These are phyloP conservation scores for Annulohypoxylon truncatum DNA, from an alignment of 2,329 filamentous ascomycete genomes.

Conservation along the genomic window DNA sequence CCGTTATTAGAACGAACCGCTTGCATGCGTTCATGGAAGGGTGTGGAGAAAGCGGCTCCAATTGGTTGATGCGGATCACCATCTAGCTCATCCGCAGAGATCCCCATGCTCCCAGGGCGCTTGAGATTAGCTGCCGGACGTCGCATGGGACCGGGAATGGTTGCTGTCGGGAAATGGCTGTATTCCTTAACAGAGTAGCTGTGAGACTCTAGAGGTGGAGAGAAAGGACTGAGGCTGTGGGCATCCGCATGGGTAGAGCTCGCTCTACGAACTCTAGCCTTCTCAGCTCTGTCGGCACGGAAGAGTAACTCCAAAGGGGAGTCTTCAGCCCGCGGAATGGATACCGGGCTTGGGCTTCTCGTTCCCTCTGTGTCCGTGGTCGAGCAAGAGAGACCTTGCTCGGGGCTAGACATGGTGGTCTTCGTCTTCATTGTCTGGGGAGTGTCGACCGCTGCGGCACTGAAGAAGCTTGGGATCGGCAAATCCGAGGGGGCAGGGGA, in stretches of 20 bases:
- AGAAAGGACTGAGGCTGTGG: slow-evolving; percentile 58
- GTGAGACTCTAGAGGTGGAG: slow-evolving; percentile 60
- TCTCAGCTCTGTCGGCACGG: slow-evolving; percentile 84
- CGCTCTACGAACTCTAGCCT: slow-evolving; percentile 68
- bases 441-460: slow-evolving; percentile 78
- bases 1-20: slow-evolving; percentile 58
- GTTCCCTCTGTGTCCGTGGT: slow-evolving; percentile 64
- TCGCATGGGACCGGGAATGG: slow-evolving; percentile 49
- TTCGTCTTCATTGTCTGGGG: slow-evolving; percentile 61
- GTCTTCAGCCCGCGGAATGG: slow-evolving; percentile 57
- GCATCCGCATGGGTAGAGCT: slow-evolving; percentile 61
- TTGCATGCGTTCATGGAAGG: slow-evolving; percentile 70
- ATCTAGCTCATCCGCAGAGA: slow-evolving; percentile 78
- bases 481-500: slow-evolving; percentile 91
- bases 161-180: slow-evolving; percentile 49
- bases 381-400: slow-evolving; percentile 63
- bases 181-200: slow-evolving; percentile 46
- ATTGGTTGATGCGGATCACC: slow-evolving; percentile 65
- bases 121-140: slow-evolving; percentile 48
- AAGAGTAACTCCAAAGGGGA: slow-evolving; percentile 93
- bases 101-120: slow-evolving; percentile 62
- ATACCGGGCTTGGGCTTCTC: slow-evolving; percentile 56
- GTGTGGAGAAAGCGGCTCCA: slow-evolving; percentile 76
- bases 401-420: slow-evolving; percentile 52
- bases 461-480: slow-evolving; percentile 88